These are phyloP conservation scores for Artemisia tridentata DNA, from an alignment of 129 eudicot genomes.

Conservation along the genomic window DNA sequence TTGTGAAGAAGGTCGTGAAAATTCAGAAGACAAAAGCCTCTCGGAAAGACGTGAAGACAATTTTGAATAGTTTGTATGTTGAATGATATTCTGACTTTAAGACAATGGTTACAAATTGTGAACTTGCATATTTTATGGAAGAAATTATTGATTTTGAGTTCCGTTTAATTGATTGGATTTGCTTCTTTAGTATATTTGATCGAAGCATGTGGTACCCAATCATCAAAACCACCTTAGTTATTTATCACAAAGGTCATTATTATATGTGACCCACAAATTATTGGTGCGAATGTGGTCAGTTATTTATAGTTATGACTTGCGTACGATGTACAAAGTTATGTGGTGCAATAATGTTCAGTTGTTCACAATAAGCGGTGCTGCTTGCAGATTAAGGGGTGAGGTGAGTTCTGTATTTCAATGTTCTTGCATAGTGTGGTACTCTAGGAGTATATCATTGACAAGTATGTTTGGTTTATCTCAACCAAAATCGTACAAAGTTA, in stretches of 20 bases:
- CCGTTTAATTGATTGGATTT: background rate
- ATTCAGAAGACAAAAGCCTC: background rate
- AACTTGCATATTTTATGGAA: slow-evolving; percentile 1
- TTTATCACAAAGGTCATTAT: background rate
- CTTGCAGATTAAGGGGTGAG: too few species aligned
- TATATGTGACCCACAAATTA: too few species aligned
- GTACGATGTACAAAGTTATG: too few species aligned
- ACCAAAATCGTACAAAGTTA: too few species aligned
- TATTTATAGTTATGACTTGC: too few species aligned
- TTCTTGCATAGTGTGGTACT: too few species aligned
- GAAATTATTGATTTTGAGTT: background rate
- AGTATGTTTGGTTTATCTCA: too few species aligned
- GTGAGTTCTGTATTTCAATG: too few species aligned
- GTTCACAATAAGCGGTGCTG: too few species aligned
- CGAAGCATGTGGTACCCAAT: background rate
- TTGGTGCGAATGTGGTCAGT: background rate
- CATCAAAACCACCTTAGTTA: background rate
- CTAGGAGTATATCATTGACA: too few species aligned
- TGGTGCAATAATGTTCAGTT: too few species aligned
- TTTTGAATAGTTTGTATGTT: slow-evolving; percentile 1
- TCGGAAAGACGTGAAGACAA: background rate
- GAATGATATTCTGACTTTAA: background rate
- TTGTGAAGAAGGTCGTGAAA: background rate
- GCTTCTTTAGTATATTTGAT: background rate
- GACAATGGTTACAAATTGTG: background rate